Percentiles rank a stretch among this genome's conserved stretches.
These are phyloP conservation scores for Neobulgaria alba DNA, from an alignment of 2,329 filamentous ascomycete genomes.

Conservation along the genomic window DNA sequence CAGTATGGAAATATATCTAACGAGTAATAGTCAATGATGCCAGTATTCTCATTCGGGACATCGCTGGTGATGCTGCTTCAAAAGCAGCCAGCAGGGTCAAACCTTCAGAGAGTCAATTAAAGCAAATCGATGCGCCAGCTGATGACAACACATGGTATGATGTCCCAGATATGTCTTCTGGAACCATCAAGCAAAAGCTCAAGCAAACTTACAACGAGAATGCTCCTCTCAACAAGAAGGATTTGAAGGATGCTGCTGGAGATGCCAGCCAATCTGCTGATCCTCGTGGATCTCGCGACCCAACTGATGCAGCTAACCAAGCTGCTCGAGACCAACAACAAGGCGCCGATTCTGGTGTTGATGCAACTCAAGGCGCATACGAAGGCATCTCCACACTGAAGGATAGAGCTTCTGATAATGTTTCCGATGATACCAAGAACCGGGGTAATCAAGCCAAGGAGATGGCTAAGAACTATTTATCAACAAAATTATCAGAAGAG, in stretches of 20 bases:
- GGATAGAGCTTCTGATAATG: conserved; percentile 50
- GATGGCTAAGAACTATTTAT: conserved; percentile 62
- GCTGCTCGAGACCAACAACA: conserved; percentile 39
- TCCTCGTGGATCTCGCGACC: conserved; percentile 44
- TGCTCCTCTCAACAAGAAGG: conserved; percentile 42
- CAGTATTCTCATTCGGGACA: conserved; percentile 73
- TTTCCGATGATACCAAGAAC: conserved; percentile 54
- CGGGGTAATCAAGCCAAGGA: conserved; percentile 43
- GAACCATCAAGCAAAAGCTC: conserved; percentile 59
- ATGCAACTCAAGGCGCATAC: conserved; percentile 40
- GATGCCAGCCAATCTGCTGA: conserved; percentile 50
- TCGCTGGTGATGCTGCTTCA: conserved; percentile 80
- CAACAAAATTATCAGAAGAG: conserved; percentile 82
- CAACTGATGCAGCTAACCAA: conserved; percentile 41
- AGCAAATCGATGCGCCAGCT: conserved; percentile 73
- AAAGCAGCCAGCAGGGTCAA: conserved; percentile 69
- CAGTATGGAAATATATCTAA: neutral
- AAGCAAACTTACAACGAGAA: conserved; percentile 49
- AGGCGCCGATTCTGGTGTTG: conserved; percentile 38
- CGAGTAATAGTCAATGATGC: conserved; percentile 59
- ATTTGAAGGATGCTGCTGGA: conserved; percentile 51
- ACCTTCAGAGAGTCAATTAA: conserved; percentile 67
- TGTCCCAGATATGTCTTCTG: conserved; percentile 64
- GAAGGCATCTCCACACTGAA: conserved; percentile 35
- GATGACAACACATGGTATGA: conserved; percentile 94